Base-by-base conservation (phyloP, 2,329 filamentous ascomycete species). In the Nemania sp. region DNA sequence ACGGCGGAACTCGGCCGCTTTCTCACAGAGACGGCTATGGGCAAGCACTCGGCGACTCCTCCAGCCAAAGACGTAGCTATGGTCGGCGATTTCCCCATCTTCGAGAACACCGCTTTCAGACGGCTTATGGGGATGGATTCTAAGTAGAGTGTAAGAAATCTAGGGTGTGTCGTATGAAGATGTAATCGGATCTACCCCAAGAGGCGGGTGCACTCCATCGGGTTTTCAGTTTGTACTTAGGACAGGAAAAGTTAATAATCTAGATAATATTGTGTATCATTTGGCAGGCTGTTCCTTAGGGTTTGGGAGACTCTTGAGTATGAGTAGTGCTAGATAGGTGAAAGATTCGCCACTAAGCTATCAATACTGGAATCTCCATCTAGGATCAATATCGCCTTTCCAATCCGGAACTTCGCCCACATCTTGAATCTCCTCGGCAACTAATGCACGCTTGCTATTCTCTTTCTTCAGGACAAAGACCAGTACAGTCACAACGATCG, bases 291-390 rank as follows among this genome's bases (percentile, higher is more conserved):
- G n/a, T n/a, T n/a, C n/a, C n/a, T n/a, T n/a, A n/a, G n/a, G n/a
- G n/a, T n/a, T n/a, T n/a, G n/a, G n/a, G n/a, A n/a, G n/a, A n/a
- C n/a, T n/a, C n/a, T n/a, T 26, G 14, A 9, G 24, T 11, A 24
- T 12, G 17, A 39, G 22, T 11, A 14, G 14, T n/a, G 5, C 31
- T 20, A n/a, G 11, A 17, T 33, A 15, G n/a, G n/a, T n/a, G n/a
- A n/a, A n/a, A n/a, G n/a, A n/a, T n/a, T n/a, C n/a, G n/a, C n/a
- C n/a, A n/a, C n/a, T n/a, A n/a, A n/a, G n/a, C n/a, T 15, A 22
- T 49, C 20, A 84, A 60, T 77, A 81, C 68, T 84, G 79, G 52
- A 86, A 89, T n/a, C 86, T 73, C 83, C 85, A 89, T 57, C 84
- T 75, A 0, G 79, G 74, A 67, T 89, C 85, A 5, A 77, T 76